Base-by-base conservation (phyloP, 176 grass and related monocot species). In the Cenchrus purpureus region DNA sequence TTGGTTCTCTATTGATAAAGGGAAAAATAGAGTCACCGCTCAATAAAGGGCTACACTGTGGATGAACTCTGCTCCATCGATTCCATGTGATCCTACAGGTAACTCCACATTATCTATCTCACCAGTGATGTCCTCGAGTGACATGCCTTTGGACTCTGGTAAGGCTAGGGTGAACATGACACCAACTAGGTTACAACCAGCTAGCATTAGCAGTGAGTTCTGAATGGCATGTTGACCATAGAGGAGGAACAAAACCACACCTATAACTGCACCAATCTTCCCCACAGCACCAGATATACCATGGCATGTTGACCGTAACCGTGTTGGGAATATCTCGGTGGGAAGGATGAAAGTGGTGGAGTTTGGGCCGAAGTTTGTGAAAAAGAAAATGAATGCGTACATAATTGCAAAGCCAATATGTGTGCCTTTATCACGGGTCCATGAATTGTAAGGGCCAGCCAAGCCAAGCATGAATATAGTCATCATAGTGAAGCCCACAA, bases 401-500 rank as follows among this genome's bases (percentile, higher is more conserved):
- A 86, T 73, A 55, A 32, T 28, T 2, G 57, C 76, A 10, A 86
- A 86, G 10, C 66, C 65, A 0, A 79, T 37, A 0, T 54, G 66
- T 19, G 50, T 11, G 1, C 6, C 7, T 12, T 57, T 3, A 1
- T 34, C 19, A 6, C 4, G 1, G 8, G 7, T 3, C 48, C 84
- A 65, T 7, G 25, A 16, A 12, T 55, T 5, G 57, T 72, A 79
- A 3, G 57, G 76, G 9, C 79, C 71, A 0, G 80, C 86, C 22
- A 79, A 67, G 15, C 80, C 55, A 1, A 79, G 22, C 66, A 88
- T 79, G 80, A 84, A 83, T 32, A 44, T 25, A 4, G 48, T 79
- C 86, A 88, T 88, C 86, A 88, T 88, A 74, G 57, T 31, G 54
- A 88, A 88, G 0, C 86, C 86, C 0, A 70, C 17, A 1, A 71